Evolutionary conservation across 257 asterid species (phyloP).

Genomic region (Perilla frutescens): DNA sequence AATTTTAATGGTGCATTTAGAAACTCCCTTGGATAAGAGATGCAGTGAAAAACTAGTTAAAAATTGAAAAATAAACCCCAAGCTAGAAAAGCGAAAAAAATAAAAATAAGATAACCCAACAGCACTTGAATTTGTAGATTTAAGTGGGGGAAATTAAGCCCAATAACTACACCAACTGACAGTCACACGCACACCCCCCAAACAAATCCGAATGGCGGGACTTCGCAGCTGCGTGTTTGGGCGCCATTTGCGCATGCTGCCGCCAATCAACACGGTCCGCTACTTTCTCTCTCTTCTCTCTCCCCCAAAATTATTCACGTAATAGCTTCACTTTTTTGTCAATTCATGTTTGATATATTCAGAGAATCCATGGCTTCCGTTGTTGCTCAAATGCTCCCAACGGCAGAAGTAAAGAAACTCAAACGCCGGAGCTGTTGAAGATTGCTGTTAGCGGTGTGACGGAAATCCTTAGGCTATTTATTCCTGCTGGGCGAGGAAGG

Average conservation of each 20-base stretch:
- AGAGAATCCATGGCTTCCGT: conserved; percentile 46
- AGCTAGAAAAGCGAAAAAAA: no score
- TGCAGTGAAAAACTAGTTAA: no score
- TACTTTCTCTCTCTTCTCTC: background rate
- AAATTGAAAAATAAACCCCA: no score
- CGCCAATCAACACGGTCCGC: conserved; percentile 30
- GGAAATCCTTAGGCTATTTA: conserved; percentile 63
- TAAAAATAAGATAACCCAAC: no score
- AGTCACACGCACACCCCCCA: no score
- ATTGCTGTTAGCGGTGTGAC: conserved; percentile 67
- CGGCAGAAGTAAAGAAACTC: conserved; percentile 38
- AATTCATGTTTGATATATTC: background rate
- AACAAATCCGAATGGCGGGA: conserved; percentile 35
- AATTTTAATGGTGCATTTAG: no score
- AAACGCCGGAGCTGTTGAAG: conserved; percentile 64
- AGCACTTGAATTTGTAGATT: no score
- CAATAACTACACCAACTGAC: no score
- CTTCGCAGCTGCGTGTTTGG: conserved; percentile 29
- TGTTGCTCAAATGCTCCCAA: conserved; percentile 60
- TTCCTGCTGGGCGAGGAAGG: conserved; percentile 45
- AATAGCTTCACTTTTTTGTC: background rate
- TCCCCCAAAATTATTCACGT: no score
- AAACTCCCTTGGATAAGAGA: no score
- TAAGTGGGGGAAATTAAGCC: conserved; percentile 16
- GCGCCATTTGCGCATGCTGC: conserved; percentile 12